Evolutionary conservation across 1,284 basidiomycete species (phyloP), one percentile per base, ranked within the genome.

Genomic region (Exobasidium cylindrosporum): DNA sequence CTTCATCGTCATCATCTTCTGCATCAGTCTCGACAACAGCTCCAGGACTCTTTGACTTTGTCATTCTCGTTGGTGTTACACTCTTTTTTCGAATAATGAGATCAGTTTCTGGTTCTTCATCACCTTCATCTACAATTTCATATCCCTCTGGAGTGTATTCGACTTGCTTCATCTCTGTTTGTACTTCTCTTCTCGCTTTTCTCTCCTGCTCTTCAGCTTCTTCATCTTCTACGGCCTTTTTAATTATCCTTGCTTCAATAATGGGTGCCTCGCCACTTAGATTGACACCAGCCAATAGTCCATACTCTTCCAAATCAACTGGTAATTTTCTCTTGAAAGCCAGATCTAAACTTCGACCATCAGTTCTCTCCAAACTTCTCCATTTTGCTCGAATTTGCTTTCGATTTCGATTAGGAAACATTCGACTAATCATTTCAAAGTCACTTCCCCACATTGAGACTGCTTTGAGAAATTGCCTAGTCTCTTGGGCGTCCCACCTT

Each of bases 331-430:
- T 75, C 49, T 56, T 60, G 40, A 79, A 70, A 14, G 77, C 77
- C 24, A 61, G 67, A 53, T 76, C 72, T 6, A 79, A 56, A 44
- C 69, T 58, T 50, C 65, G 58, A 4, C 87, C 84, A 74, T 92
- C 88, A 72, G 84, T 86, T 81, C 86, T 89, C 77, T 94, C 92
- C 79, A 94, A 91, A 0, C 86, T 84, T 71, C 89, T 91, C 83
- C 91, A 94, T 79, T 95, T 95, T 73, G 89, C 88, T 81, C 92
- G 92, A 81, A 92, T 92, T 50, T 90, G 87, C 70, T 88, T 89
- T 17, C 92, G 85, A 73, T 90, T 89, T n/a, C 92, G 87, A 17
- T 88, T 88, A 29, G 91, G 90, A 35, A 94, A 84, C 10, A 92
- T 84, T 65, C 88, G 87, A 1, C 91, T 89, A 61, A 94, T 92